Base-by-base conservation (phyloP, 768 basidiomycete species). In the Phaffia tasmanica region DNA sequence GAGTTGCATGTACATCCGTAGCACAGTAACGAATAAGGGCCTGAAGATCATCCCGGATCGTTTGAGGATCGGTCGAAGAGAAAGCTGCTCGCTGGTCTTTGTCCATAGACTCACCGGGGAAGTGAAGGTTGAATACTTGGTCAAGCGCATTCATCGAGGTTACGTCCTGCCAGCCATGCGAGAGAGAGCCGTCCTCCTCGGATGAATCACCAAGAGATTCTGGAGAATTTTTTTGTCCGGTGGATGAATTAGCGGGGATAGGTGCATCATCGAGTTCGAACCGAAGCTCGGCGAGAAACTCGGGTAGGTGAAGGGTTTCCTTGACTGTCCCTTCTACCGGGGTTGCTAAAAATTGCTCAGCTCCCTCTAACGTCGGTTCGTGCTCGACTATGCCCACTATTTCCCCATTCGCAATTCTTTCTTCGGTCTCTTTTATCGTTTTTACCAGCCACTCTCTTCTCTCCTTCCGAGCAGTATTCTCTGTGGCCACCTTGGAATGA, bases 51-150 rank as follows among this genome's bases (percentile, higher is more conserved):
- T 83, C 81, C 2, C 79, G 77, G 57, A 93, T 86, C 19, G 82
- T 81, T 50, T 81, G 79, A n/a, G 83, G 85, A 1, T 84, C 81
- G 32, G 79, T 79, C 21, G 81, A 83, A 82, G 91, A 83, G 72
- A 91, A 84, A 72, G 89, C 87, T 70, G 83, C 82, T 3, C 93
- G 83, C 6, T 84, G 80, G 30, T 81, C 80, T 76, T 98, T 95
- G 76, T 88, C 83, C 70, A 94, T 77, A 23, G 81, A 78, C 68
- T 89, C 87, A 29, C 48, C 54, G 11, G 83, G 83, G 72, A 90
- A 95, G 75, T 99, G 90, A 3, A 98, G 80, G 58, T 84, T 84
- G 0, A 91, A 92, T 30, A 98, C 93, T 70, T 97, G 93, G 21
- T 84, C 85, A 32, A 99, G 83, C 9, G 91, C 90, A 75, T 94